Evolutionary conservation across 306 rosid genomes (phyloP).

Genomic region (Acacia acuminata): DNA sequence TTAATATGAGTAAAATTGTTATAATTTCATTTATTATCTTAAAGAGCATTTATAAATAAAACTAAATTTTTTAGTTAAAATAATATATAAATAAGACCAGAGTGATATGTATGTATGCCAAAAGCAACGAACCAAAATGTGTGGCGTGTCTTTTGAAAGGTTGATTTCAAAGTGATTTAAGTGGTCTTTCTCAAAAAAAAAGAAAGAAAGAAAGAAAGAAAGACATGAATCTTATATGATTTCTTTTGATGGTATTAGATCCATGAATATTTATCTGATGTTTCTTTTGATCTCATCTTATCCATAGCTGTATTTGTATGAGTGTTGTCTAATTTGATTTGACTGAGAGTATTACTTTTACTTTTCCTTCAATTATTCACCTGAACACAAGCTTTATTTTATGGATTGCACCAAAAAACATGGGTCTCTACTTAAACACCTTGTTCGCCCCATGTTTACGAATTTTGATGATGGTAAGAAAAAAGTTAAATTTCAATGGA

Average conservation of each 20-base stretch:
- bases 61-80: too few species aligned
- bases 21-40: too few species aligned
- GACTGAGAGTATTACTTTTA: background rate
- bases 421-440: background rate
- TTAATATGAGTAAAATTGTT: too few species aligned
- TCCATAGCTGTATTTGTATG: background rate
- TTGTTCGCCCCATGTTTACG: background rate
- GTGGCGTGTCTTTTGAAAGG: background rate
- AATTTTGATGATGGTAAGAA: background rate
- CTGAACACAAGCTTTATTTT: too few species aligned
- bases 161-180: background rate
- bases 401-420: background rate
- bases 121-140: background rate
- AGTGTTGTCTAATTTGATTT: background rate
- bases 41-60: too few species aligned
- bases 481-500: background rate
- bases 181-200: too few species aligned
- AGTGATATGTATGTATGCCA: background rate
- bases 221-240: too few species aligned
- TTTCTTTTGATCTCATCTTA: background rate
- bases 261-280: conserved; percentile 17
- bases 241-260: background rate
- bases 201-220: too few species aligned
- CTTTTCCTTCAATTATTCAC: background rate
- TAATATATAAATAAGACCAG: too few species aligned